Conservation (phyloP, 768 basidiomycete species). For the Chiua virens region DNA sequence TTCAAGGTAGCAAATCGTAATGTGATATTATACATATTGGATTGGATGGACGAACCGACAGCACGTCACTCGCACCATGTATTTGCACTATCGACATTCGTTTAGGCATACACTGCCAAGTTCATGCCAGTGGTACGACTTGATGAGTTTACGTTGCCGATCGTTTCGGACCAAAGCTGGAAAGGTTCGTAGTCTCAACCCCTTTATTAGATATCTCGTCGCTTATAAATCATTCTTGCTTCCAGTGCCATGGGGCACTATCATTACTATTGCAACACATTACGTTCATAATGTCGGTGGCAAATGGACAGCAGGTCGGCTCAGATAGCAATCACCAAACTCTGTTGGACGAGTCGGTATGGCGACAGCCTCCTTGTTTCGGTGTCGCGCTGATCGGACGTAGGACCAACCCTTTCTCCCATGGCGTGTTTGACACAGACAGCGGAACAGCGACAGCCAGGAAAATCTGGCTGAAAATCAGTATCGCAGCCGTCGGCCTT, state of each 20-base stretch:
- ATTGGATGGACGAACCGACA: slow-evolving; percentile 31
- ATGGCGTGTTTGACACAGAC: slow-evolving; percentile 30
- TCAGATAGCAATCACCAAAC: background rate
- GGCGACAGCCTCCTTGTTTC: background rate
- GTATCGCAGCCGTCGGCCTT: slow-evolving; percentile 36
- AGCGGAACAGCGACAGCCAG: slow-evolving; percentile 33
- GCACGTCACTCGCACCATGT: slow-evolving; percentile 17
- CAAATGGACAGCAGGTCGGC: slow-evolving; percentile 1
- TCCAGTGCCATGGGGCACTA: background rate
- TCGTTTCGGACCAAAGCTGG: no score
- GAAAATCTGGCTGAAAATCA: slow-evolving; percentile 40
- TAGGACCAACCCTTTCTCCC: slow-evolving; percentile 30
- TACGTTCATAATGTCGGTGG: slow-evolving; percentile 1
- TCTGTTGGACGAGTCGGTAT: slow-evolving; percentile 12
- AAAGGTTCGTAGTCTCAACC: background rate
- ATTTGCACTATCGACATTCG: slow-evolving; percentile 26
- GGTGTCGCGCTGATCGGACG: slow-evolving; percentile 5
- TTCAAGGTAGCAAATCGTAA: slow-evolving; percentile 29
- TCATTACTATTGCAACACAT: background rate
- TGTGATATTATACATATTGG: slow-evolving; percentile 32
- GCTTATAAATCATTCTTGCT: slow-evolving; percentile 19
- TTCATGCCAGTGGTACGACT: no score
- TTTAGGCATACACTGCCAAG: slow-evolving; percentile 11
- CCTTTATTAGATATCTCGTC: background rate
- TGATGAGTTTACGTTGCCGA: no score